Percentiles rank a stretch among this genome's conserved stretches.
phyloP scores from a whole-genome alignment of 2,329 filamentous ascomycete species.

The Aspergillus pseudonomiae region DNA sequence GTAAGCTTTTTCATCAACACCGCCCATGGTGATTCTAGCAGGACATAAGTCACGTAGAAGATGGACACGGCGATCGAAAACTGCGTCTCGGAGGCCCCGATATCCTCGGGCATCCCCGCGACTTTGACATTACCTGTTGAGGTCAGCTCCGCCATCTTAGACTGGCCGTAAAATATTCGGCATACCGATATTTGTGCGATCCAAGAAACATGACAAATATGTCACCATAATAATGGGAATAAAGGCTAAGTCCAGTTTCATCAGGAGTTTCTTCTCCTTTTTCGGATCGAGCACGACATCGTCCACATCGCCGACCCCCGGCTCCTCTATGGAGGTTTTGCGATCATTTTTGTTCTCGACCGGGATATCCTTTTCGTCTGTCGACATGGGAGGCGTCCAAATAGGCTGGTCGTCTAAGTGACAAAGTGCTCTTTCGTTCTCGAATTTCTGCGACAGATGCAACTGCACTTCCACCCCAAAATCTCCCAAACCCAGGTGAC shows the following conservation, averaged over 20 bases:
- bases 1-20: constrained; percentile 53
- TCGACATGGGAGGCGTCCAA: neutral
- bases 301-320: constrained; percentile 20
- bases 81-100: constrained; percentile 44
- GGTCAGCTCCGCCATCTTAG: neutral
- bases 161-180: rapidly evolving
- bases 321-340: constrained; percentile 19
- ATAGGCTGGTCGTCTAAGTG: neutral
- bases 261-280: constrained; percentile 51
- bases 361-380: neutral
- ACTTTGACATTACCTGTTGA: constrained; percentile 51
- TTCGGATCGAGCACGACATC: constrained; percentile 45
- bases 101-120: constrained; percentile 51
- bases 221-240: constrained; percentile 59
- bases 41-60: constrained; percentile 57
- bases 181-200: constrained; percentile 57
- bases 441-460: neutral
- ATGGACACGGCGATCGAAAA: constrained; percentile 55
- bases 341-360: constrained; percentile 13
- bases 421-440: neutral
- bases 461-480: neutral
- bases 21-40: constrained; percentile 53
- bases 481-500: neutral
- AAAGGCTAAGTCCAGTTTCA: constrained; percentile 53
- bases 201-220: constrained; percentile 59